These are phyloP conservation scores for Annona cherimola DNA, from an alignment of 164 flowering plant species.

Conservation along the genomic window DNA sequence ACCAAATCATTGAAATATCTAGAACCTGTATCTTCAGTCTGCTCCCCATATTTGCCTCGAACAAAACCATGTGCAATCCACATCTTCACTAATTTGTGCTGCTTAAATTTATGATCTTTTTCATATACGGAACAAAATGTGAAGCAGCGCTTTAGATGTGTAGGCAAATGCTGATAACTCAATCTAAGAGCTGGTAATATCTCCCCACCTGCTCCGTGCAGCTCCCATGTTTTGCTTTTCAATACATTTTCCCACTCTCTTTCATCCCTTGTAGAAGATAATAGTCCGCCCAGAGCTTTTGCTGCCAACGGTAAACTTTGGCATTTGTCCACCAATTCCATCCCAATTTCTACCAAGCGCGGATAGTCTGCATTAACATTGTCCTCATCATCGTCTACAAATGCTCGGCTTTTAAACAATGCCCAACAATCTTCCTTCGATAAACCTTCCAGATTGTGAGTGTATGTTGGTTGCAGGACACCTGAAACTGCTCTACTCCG, in stretches of 20 bases:
- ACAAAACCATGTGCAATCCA: constrained; percentile 20
- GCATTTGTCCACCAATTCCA: constrained; percentile 7
- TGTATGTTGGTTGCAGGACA: constrained; percentile 5
- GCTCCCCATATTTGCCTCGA: neutral
- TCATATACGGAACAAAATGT: constrained; percentile 21
- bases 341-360: neutral
- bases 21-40: constrained; percentile 6
- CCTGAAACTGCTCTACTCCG: constrained; percentile 5
- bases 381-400: neutral
- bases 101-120: constrained; percentile 7
- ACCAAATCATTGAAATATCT: constrained; percentile 13
- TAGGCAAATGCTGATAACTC: constrained; percentile 16
- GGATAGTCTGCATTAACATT: neutral
- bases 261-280: neutral
- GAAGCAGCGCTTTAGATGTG: constrained; percentile 15
- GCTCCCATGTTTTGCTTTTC: constrained; percentile 6
- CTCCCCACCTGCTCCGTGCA: neutral
- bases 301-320: constrained; percentile 6
- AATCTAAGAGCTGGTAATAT: constrained; percentile 17
- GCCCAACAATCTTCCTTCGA: constrained; percentile 9
- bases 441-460: constrained; percentile 7
- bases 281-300: constrained; percentile 1
- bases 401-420: neutral
- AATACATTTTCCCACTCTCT: constrained; percentile 7
- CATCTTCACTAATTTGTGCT: constrained; percentile 7